A percentile compares a stretch with the other conserved stretches of the same genome.
Conservation (phyloP, 1,284 basidiomycete species). For the Leccinum variabile region DNA sequence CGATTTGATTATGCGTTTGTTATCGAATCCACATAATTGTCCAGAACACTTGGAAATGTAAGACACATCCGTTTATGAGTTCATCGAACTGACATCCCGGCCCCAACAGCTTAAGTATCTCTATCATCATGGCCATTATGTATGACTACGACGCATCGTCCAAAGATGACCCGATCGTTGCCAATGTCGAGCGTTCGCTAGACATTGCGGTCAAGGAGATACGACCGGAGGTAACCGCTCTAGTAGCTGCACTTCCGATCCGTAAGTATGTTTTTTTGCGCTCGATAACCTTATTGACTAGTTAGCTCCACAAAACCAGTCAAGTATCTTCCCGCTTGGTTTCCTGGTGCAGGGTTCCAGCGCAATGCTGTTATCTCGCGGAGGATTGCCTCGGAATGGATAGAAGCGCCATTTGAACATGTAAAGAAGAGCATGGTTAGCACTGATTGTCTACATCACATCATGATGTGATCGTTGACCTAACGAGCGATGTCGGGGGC, state of each 20-base stretch:
- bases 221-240: constrained; percentile 22
- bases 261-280: too few species aligned
- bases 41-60: constrained; percentile 24
- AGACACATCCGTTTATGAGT: neutral
- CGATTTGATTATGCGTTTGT: constrained; percentile 19
- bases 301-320: constrained; percentile 12
- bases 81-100: neutral
- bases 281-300: neutral
- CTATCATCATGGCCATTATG: constrained; percentile 25
- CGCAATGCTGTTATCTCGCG: constrained; percentile 12
- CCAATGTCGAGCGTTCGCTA: constrained; percentile 15
- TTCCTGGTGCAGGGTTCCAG: constrained; percentile 25
- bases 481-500: neutral
- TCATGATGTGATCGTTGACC: neutral
- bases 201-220: constrained; percentile 16
- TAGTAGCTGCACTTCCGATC: constrained; percentile 20
- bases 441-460: neutral
- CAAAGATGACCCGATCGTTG: constrained; percentile 24
- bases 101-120: constrained; percentile 19
- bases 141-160: constrained; percentile 22
- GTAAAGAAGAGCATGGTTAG: constrained; percentile 27
- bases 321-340: constrained; percentile 24
- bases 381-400: constrained; percentile 8
- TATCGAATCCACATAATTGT: constrained; percentile 5
- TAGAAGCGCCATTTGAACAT: constrained; percentile 26